Conservation (phyloP, 1,284 basidiomycete species). For the Tranzscheliella williamsii region DNA sequence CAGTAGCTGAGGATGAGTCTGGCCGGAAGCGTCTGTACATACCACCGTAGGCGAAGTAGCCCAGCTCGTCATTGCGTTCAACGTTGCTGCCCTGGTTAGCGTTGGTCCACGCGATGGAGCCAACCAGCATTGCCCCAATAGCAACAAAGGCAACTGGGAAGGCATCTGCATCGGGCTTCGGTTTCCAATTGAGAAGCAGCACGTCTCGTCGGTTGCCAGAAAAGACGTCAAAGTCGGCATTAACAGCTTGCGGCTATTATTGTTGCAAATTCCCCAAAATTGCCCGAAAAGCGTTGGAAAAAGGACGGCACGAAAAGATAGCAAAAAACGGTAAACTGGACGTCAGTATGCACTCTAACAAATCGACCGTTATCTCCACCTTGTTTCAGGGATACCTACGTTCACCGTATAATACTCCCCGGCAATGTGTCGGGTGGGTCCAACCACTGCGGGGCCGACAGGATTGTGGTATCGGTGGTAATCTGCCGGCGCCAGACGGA, state of each 20-base stretch:
- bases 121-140: constrained; percentile 66
- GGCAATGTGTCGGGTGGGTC: constrained; percentile 64
- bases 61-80: constrained; percentile 82
- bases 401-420: constrained; percentile 64
- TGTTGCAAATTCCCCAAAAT: no score
- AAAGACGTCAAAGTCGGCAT: constrained; percentile 54
- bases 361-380: no score
- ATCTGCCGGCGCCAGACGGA: constrained; percentile 79
- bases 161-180: constrained; percentile 7
- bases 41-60: constrained; percentile 63
- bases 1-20: no score
- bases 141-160: constrained; percentile 46
- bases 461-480: constrained; percentile 96
- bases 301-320: neutral
- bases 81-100: constrained; percentile 78
- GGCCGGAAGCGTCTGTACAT: no score
- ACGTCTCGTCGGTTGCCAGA: constrained; percentile 46
- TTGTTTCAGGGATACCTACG: no score
- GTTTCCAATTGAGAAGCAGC: constrained; percentile 37
- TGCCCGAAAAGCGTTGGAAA: no score
- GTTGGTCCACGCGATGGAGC: constrained; percentile 72
- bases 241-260: constrained; percentile 51
- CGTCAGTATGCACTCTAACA: no score
- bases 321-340: no score
- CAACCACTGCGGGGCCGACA: constrained; percentile 71